phyloP scores from a whole-genome alignment of 257 asterid genomes.

The Solanum paucissectum region DNA sequence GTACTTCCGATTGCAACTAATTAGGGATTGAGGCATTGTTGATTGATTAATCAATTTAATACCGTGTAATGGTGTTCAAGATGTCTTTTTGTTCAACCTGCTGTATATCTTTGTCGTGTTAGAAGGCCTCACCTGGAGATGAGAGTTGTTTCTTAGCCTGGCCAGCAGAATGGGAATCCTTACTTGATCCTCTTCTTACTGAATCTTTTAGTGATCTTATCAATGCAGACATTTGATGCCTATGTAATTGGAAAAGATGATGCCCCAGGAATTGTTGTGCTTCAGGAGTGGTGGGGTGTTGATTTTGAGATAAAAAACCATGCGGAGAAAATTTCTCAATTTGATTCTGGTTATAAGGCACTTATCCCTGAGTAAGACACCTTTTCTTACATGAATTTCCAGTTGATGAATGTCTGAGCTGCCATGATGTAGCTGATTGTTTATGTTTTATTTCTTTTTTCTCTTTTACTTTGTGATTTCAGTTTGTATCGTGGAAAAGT shows the following conservation, averaged over 20 bases:
- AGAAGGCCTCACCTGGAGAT: neutral
- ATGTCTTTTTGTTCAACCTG: neutral
- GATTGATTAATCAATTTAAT: neutral
- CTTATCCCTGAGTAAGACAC: conserved; percentile 88
- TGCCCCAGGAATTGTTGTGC: conserved; percentile 94
- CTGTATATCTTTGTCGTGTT: neutral
- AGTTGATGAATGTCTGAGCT: neutral
- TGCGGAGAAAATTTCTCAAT: conserved; percentile 78
- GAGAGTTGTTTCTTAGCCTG: neutral
- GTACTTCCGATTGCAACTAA: neutral
- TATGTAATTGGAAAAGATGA: conserved; percentile 85
- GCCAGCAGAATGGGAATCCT: neutral
- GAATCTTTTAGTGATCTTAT: neutral
- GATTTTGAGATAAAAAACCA: conserved; percentile 96
- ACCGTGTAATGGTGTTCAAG: neutral
- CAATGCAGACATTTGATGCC: conserved; percentile 68
- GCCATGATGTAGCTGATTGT: neutral
- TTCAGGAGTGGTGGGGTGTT: conserved; percentile 99
- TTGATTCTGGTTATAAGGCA: conserved; percentile 72
- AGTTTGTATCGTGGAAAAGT: conserved; percentile 95
- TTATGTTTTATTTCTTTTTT: neutral
- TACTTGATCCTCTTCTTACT: neutral
- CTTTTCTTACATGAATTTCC: neutral
- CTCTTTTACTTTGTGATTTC: conserved; percentile 5
- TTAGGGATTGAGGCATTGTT: neutral